A percentile compares a stretch with the other conserved stretches of the same genome.
Conservation (phyloP, 2,329 filamentous ascomycete genomes). For the Mariannaea elegans region DNA sequence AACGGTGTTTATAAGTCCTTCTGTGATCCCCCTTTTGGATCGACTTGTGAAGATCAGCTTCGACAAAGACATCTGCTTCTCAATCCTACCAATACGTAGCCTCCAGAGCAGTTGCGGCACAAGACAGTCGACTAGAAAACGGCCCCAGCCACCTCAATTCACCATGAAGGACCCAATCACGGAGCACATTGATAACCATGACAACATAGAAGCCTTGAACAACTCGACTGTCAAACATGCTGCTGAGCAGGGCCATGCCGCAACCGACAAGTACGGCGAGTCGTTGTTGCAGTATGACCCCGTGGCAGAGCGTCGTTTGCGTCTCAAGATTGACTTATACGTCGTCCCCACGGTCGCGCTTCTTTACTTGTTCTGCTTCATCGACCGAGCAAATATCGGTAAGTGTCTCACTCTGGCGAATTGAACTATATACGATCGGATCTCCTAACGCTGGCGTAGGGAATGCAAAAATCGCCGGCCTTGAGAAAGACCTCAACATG, state of each 20-base stretch:
- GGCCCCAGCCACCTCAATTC: too few relatives aligned
- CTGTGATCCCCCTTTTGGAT: too few relatives aligned
- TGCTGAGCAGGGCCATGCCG: not conserved
- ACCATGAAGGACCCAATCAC: not conserved
- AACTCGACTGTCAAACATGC: not conserved
- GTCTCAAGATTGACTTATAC: conserved; percentile 70
- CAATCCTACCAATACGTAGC: too few relatives aligned
- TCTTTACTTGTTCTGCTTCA: conserved; percentile 65
- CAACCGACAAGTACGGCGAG: not conserved
- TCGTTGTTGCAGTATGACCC: not conserved
- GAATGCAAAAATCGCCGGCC: conserved; percentile 65
- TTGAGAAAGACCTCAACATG: conserved; percentile 60
- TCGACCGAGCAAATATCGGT: conserved; percentile 74
- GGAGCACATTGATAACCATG: not conserved
- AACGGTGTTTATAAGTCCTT: too few relatives aligned
- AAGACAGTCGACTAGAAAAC: too few relatives aligned
- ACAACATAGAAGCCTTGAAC: not conserved
- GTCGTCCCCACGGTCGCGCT: conserved; percentile 71
- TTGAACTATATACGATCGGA: too few relatives aligned
- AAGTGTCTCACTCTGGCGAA: too few relatives aligned
- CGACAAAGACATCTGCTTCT: too few relatives aligned
- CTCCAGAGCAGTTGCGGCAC: not conserved
- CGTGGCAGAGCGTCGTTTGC: conserved; percentile 58
- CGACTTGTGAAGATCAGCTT: too few relatives aligned
- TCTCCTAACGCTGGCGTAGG: conserved; percentile 40